A percentile compares a stretch with the other conserved stretches of the same genome.
These are phyloP conservation scores for Dalbergia oliveri DNA, from an alignment of 306 rosid species.

Conservation along the genomic window DNA sequence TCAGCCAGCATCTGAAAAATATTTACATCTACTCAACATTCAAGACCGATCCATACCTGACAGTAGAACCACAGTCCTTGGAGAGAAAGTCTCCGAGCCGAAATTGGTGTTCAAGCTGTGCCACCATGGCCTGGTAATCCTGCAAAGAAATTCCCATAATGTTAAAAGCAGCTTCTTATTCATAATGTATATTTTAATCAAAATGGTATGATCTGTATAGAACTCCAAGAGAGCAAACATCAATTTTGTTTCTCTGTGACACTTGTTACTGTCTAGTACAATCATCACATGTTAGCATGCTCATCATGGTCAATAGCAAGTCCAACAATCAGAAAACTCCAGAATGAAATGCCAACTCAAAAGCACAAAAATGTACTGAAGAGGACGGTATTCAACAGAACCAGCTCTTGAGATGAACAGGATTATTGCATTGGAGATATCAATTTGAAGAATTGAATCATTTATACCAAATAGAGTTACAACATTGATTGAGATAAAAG, in stretches of 20 bases:
- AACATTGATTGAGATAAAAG: neutral
- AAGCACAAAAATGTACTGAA: slow-evolving; percentile 1
- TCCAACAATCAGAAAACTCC: slow-evolving; percentile 14
- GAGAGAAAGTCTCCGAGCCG: slow-evolving; percentile 88
- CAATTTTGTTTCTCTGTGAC: neutral
- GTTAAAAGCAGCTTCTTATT: slow-evolving; percentile 39
- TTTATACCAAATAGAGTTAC: neutral
- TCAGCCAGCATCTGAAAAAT: slow-evolving; percentile 45
- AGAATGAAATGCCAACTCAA: neutral
- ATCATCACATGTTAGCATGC: slow-evolving; percentile 16
- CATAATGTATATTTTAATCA: slow-evolving; percentile 37
- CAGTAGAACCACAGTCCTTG: slow-evolving; percentile 99
- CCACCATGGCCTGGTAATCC: slow-evolving; percentile 99
- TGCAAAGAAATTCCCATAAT: slow-evolving; percentile 43
- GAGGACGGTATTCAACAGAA: neutral
- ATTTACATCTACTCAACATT: slow-evolving; percentile 34
- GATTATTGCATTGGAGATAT: neutral
- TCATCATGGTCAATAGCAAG: slow-evolving; percentile 21
- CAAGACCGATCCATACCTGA: slow-evolving; percentile 68
- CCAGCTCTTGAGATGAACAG: neutral
- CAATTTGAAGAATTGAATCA: neutral
- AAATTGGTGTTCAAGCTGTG: slow-evolving; percentile 97
- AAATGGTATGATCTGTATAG: slow-evolving; percentile 24
- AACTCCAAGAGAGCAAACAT: slow-evolving; percentile 25
- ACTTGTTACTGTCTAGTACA: slow-evolving; percentile 33